Evolutionary conservation across 139 green algal species (phyloP).

Genomic region (Chlamydomonas schloesseri): DNA sequence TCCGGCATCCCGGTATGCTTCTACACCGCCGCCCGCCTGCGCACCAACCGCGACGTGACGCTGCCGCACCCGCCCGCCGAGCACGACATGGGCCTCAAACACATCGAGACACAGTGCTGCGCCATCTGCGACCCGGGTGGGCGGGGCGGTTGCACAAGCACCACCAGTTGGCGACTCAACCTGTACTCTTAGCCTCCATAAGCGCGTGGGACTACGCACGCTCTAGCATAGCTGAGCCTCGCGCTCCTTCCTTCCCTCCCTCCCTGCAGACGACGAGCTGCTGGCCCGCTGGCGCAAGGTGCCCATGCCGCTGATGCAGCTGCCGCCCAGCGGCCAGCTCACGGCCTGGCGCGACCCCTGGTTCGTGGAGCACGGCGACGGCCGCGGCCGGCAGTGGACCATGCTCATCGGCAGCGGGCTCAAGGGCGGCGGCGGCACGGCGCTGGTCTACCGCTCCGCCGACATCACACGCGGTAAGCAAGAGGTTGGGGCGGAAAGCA

Average conservation of each 20-base stretch:
- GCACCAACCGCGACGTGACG: slow-evolving; percentile 52
- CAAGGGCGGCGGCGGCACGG: slow-evolving; percentile 58
- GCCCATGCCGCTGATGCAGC: slow-evolving; percentile 49
- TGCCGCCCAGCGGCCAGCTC: slow-evolving; percentile 47
- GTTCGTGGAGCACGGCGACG: slow-evolving; percentile 46
- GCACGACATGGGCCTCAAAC: slow-evolving; percentile 41
- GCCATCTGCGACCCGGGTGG: slow-evolving; percentile 52
- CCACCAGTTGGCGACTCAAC: too few relatives aligned
- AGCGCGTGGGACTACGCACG: too few relatives aligned
- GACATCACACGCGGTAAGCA: slow-evolving; percentile 26
- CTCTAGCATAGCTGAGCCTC: too few relatives aligned
- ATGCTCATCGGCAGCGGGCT: slow-evolving; percentile 70
- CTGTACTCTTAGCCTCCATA: too few relatives aligned
- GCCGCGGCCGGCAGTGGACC: slow-evolving; percentile 20
- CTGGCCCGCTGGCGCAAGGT: slow-evolving; percentile 50
- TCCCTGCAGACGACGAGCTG: slow-evolving; percentile 51
- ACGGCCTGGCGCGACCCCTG: slow-evolving; percentile 56
- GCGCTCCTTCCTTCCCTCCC: too few relatives aligned
- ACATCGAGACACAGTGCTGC: slow-evolving; percentile 58
- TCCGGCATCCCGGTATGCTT: slow-evolving; percentile 70
- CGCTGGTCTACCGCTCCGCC: slow-evolving; percentile 62
- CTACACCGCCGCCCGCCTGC: slow-evolving; percentile 79
- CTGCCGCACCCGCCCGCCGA: background rate
- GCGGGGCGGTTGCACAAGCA: background rate
- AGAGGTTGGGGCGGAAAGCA: background rate